Conservation (phyloP, 441 rosid genomes). For the Pelargonium myrrhifolium region DNA sequence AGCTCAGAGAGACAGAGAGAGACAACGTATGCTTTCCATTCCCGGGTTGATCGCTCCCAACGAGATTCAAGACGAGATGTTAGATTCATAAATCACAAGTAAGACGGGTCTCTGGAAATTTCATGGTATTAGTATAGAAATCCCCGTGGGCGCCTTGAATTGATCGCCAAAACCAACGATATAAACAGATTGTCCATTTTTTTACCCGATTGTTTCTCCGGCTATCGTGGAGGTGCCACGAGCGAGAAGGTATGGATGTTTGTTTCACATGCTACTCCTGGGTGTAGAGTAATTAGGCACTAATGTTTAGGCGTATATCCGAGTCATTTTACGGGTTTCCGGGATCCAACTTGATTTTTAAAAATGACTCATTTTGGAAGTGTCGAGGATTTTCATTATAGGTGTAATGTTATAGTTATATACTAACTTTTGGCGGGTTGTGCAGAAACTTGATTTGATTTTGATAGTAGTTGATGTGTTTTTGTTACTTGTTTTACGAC, state of each 20-base stretch:
- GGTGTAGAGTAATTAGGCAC: conserved; percentile 49
- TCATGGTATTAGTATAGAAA: conserved; percentile 21
- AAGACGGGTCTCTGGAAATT: conserved; percentile 20
- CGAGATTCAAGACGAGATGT: conserved; percentile 97
- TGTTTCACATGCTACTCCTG: conserved; percentile 18
- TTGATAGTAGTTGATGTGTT: too few species aligned
- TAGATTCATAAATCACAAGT: conserved; percentile 54
- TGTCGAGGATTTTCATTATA: conserved; percentile 22
- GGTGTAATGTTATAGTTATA: conserved; percentile 14
- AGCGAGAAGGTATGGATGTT: conserved; percentile 19
- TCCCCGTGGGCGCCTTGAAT: conserved; percentile 22
- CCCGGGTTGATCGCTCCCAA: conserved; percentile 97
- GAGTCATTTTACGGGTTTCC: conserved; percentile 29
- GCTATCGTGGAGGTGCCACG: conserved; percentile 17
- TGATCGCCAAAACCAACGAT: conserved; percentile 20
- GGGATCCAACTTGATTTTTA: conserved; percentile 29
- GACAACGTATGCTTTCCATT: conserved; percentile 88
- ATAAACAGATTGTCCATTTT: conserved; percentile 26
- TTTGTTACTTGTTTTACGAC: too few species aligned
- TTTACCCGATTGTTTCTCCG: conserved; percentile 25
- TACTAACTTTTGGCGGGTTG: conserved; percentile 27
- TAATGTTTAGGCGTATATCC: conserved; percentile 33
- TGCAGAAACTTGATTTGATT: conserved; percentile 28
- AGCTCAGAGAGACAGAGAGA: conserved; percentile 79
- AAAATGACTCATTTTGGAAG: conserved; percentile 36